phyloP scores from a whole-genome alignment of 495 filamentous ascomycete species.

The Thozetella sp. region DNA sequence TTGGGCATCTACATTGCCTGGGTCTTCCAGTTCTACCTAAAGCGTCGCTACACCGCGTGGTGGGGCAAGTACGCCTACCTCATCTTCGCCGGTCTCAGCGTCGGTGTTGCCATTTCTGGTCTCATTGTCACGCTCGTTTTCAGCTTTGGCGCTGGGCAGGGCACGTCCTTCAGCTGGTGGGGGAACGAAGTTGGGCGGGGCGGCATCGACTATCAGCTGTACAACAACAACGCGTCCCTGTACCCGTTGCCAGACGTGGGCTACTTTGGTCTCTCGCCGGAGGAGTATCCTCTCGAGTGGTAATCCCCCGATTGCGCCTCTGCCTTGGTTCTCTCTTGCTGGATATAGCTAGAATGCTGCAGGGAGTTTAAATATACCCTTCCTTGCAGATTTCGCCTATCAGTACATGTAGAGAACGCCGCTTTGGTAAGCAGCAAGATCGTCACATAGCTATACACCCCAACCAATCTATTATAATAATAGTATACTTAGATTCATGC shows the following conservation, averaged over 20 bases:
- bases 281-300: neutral
- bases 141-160: neutral
- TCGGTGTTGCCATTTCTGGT: conserved; percentile 1
- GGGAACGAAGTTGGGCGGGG: neutral
- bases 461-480: no score
- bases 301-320: no score
- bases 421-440: no score
- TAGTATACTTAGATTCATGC: no score
- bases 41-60: neutral
- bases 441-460: no score
- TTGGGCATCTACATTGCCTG: conserved; percentile 1
- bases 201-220: neutral
- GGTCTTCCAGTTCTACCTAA: neutral
- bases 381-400: no score
- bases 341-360: no score
- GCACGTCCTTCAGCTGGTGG: neutral
- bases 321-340: no score
- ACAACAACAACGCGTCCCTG: conserved; percentile 2
- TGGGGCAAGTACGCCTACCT: conserved; percentile 2
- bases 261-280: neutral
- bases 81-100: conserved; percentile 1
- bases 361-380: no score
- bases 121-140: conserved; percentile 1
- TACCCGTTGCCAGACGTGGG: neutral
- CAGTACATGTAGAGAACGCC: no score